Conservation (phyloP, 129 eudicot genomes). For the Flaveria ramosissima region DNA sequence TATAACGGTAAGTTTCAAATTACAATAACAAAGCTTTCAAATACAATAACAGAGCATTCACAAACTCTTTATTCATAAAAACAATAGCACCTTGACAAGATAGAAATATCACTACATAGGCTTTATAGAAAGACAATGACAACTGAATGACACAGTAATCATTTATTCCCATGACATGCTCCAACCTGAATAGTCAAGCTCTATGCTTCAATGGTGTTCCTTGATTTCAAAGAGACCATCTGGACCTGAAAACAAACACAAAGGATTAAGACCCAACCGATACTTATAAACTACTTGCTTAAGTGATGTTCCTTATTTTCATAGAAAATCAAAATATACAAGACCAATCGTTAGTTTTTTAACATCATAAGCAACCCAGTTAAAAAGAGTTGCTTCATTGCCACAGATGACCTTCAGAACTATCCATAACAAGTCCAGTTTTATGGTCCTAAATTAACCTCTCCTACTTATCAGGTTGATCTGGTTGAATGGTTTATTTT, state of each 20-base stretch:
- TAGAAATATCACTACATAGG: not conserved
- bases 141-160: not conserved
- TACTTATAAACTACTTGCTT: not conserved
- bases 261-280: not conserved
- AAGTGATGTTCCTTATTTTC: not conserved
- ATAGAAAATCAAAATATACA: not conserved
- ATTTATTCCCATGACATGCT: slow-evolving; percentile 15
- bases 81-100: slow-evolving; percentile 9
- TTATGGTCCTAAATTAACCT: not conserved
- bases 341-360: no score
- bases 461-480: not conserved
- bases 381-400: not conserved
- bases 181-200: not conserved
- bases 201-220: slow-evolving; percentile 57
- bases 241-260: slow-evolving; percentile 52
- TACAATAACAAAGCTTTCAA: not conserved
- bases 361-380: not conserved
- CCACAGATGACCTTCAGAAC: no score
- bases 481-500: not conserved
- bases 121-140: not conserved
- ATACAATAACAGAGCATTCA: not conserved
- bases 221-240: slow-evolving; percentile 75
- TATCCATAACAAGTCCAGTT: no score
- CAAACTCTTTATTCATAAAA: slow-evolving; percentile 15
- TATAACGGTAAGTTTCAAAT: not conserved